Evolutionary conservation across 768 basidiomycete genomes (phyloP), one percentile per base, ranked within the genome.

Genomic region (Lactifluus hygrophoroides): DNA sequence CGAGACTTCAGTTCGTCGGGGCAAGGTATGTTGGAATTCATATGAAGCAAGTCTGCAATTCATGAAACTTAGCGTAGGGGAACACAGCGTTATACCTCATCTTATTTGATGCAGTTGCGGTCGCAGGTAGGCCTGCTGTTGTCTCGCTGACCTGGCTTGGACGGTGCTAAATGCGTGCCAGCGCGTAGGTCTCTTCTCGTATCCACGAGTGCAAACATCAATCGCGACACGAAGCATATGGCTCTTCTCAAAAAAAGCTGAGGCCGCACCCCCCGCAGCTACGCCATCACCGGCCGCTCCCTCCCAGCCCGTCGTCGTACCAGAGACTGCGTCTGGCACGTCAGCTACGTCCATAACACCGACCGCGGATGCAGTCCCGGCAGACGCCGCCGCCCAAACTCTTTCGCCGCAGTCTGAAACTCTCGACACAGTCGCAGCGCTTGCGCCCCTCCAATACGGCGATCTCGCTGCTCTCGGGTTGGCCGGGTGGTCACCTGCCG

Each of bases 381-480:
- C 37, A n/a, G 60, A 61, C 5, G 51, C 46, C 16, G 25, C 53
- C 38, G 40, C 46, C 32, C 21, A 45, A 30, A 42, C 30, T 8
- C 42, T 57, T 11, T 7, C 56, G 7, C 32, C 53, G 16, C 34
- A 8, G 19, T 23, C 49, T 5, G 56, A 57, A 1, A 43, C 45
- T 2, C 38, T 61, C 21, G 54, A 55, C 23, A 44, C 62, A 9
- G 13, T 64, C 17, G 49, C 54, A 21, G 38, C 61, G n/a, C 34
- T 57, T 32, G n/a, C 78, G 23, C 78, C 85, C 1, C 70, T 89
- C 5, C 81, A 88, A 61, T 83, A 81, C 44, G 88, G 88, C 1
- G 87, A 89, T 70, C 74, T 91, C 38, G 80, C 83, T 16, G 78
- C 81, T 4, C 76, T 89, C 38, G 89, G 86, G 2, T 72, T 91